phyloP scores from a whole-genome alignment of 106 monocot genomes.

The Dendrobium catenatum region DNA sequence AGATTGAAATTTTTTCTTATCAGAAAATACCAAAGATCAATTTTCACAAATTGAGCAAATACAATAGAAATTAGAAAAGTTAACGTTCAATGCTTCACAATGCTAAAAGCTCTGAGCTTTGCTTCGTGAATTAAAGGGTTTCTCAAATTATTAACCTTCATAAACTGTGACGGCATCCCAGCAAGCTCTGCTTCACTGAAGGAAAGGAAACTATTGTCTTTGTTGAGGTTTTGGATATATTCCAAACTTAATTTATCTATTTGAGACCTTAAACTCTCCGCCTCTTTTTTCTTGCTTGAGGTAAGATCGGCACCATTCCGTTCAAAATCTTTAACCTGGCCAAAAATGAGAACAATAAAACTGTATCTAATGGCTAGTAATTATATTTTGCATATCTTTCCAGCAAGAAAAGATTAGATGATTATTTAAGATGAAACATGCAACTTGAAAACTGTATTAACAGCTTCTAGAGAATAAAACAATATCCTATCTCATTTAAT shows the following conservation, averaged over 20 bases:
- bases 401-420: neutral
- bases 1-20: neutral
- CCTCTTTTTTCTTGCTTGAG: slow-evolving; percentile 64
- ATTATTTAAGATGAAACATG: neutral
- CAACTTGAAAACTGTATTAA: neutral
- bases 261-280: slow-evolving; percentile 61
- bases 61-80: neutral
- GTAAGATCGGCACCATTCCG: slow-evolving; percentile 71
- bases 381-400: neutral
- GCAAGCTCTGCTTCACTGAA: slow-evolving; percentile 59
- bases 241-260: slow-evolving; percentile 68
- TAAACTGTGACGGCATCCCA: slow-evolving; percentile 81
- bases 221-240: slow-evolving; percentile 66
- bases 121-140: neutral
- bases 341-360: neutral
- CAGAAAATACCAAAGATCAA: neutral
- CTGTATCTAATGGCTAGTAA: neutral
- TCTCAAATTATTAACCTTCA: slow-evolving; percentile 42
- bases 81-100: neutral
- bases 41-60: neutral
- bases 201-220: slow-evolving; percentile 49
- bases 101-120: neutral
- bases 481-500: neutral
- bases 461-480: neutral
- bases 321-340: slow-evolving; percentile 92